These are phyloP conservation scores for Linnemannia zychae DNA, from an alignment of 192 early-diverging fungal genomes.

Conservation along the genomic window DNA sequence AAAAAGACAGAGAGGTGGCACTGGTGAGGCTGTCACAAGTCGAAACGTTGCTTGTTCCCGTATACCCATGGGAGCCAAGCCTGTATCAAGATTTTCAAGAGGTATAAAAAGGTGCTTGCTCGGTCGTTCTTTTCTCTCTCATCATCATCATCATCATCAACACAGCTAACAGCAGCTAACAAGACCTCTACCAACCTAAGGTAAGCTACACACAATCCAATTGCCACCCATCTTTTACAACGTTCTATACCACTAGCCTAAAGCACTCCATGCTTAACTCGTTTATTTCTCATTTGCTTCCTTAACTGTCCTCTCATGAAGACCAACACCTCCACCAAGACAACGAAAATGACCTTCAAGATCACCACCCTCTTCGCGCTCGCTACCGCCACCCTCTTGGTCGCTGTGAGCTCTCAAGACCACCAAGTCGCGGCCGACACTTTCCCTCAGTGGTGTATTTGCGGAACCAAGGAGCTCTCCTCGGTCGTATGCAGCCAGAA, in stretches of 20 bases:
- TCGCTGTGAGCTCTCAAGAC: not conserved
- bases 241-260: not conserved
- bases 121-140: not conserved
- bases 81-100: not conserved
- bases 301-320: not conserved
- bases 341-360: not conserved
- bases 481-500: not conserved
- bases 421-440: not conserved
- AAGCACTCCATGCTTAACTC: not conserved
- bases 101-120: constrained; percentile 5
- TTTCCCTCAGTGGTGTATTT: not conserved
- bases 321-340: not conserved
- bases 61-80: not conserved
- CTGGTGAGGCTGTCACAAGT: not conserved
- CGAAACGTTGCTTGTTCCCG: not conserved
- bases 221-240: not conserved
- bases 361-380: not conserved
- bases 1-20: not conserved
- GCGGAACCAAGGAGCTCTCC: not conserved
- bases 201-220: not conserved
- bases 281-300: not conserved
- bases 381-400: not conserved
- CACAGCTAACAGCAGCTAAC: not conserved
- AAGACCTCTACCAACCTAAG: not conserved
- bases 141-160: too few relatives aligned